Evolutionary conservation across 768 basidiomycete species (phyloP).

Genomic region (Chiua virens): DNA sequence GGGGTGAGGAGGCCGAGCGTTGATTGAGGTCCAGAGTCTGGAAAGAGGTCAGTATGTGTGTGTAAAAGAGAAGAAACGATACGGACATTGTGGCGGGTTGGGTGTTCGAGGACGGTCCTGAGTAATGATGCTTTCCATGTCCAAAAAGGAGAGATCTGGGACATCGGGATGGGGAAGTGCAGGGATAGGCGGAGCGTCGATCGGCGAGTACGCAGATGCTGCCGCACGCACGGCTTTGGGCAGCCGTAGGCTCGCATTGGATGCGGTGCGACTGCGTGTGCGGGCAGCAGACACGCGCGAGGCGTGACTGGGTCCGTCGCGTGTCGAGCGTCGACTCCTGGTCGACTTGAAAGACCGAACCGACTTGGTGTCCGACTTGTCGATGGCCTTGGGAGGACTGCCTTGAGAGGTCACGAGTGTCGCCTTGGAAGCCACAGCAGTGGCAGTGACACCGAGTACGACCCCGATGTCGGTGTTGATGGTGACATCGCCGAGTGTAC

Average conservation of each 20-base stretch:
- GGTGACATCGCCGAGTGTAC: constrained; percentile 20
- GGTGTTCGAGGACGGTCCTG: constrained; percentile 32
- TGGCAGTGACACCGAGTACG: constrained; percentile 39
- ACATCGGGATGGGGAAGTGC: constrained; percentile 15
- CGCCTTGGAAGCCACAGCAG: constrained; percentile 38
- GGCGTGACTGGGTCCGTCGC: constrained; percentile 31
- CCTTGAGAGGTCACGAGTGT: constrained; percentile 24
- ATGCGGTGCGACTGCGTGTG: constrained; percentile 59
- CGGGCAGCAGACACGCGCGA: constrained; percentile 63
- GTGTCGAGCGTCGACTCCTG: constrained; percentile 24
- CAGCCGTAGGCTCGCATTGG: constrained; percentile 66
- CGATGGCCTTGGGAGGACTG: background rate
- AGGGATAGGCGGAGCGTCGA: constrained; percentile 31
- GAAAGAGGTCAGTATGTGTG: background rate
- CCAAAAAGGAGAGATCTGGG: constrained; percentile 32
- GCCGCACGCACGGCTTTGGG: constrained; percentile 38
- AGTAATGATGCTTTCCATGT: constrained; percentile 29
- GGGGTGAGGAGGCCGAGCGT: constrained; percentile 14
- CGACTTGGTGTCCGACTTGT: constrained; percentile 23
- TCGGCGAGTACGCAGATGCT: constrained; percentile 35
- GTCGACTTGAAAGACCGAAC: constrained; percentile 25
- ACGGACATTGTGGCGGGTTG: constrained; percentile 17
- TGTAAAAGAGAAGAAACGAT: background rate
- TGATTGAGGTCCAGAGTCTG: constrained; percentile 23
- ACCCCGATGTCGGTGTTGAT: constrained; percentile 30